These are phyloP conservation scores for Chaetoscypha palmicola DNA, from an alignment of 2,329 filamentous ascomycete genomes.

Conservation along the genomic window DNA sequence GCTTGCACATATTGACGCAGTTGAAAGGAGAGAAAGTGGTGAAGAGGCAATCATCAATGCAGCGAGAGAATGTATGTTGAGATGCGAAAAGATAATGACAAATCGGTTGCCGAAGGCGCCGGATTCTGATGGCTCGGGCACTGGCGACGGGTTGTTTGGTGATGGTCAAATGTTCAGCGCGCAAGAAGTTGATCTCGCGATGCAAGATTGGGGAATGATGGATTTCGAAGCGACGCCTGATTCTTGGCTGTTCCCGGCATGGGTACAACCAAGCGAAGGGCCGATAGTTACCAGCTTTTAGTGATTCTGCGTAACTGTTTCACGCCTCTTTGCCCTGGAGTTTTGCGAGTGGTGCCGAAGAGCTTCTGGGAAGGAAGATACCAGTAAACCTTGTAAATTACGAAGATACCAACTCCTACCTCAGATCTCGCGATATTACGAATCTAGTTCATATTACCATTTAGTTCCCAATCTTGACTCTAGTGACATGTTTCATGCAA, in stretches of 20 bases:
- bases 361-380: too few relatives aligned
- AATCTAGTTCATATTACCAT: too few relatives aligned
- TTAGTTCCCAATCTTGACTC: too few relatives aligned
- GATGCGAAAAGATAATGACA: constrained; percentile 17
- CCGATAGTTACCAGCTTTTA: neutral
- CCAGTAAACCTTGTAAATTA: too few relatives aligned
- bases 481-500: too few relatives aligned
- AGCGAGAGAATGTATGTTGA: constrained; percentile 13
- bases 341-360: too few relatives aligned
- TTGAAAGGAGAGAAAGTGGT: constrained; percentile 11
- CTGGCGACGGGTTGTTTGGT: neutral
- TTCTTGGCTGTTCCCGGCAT: constrained; percentile 1
- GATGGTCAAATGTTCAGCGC: neutral
- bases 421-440: too few relatives aligned
- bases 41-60: constrained; percentile 15
- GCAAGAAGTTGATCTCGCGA: constrained; percentile 3
- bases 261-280: neutral
- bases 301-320: too few relatives aligned
- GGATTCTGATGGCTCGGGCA: neutral
- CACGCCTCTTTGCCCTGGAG: too few relatives aligned
- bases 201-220: constrained; percentile 8
- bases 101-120: constrained; percentile 1
- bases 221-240: neutral
- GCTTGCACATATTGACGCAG: constrained; percentile 34
- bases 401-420: too few relatives aligned